Evolutionary conservation across 2,329 filamentous ascomycete genomes (phyloP).

Genomic region (Talaromyces albobiverticillius): DNA sequence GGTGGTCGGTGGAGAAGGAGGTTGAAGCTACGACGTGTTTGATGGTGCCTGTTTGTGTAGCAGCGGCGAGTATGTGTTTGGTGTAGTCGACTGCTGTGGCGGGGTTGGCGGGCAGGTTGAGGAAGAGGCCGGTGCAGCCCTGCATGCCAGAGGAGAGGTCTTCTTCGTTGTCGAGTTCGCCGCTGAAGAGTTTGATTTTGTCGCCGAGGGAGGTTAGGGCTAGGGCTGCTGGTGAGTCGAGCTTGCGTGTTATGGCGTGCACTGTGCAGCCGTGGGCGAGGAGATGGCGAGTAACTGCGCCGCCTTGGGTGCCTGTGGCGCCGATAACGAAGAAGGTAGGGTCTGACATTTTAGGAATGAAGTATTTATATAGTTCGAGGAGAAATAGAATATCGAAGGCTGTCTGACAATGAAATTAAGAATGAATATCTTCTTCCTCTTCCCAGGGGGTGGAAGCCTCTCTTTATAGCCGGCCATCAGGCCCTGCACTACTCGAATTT

Average conservation of each 20-base stretch:
- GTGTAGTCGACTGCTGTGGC: constrained; percentile 26
- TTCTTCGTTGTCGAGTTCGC: constrained; percentile 28
- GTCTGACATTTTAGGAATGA: constrained; percentile 2
- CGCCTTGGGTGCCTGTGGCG: constrained; percentile 32
- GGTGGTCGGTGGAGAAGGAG: constrained; percentile 27
- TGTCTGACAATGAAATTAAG: not conserved
- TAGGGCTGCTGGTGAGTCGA: constrained; percentile 23
- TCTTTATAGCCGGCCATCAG: not conserved
- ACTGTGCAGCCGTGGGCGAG: constrained; percentile 25
- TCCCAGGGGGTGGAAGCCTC: not conserved
- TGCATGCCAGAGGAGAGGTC: constrained; percentile 26
- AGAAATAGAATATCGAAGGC: not conserved
- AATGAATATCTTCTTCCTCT: not conserved
- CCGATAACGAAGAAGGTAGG: constrained; percentile 26
- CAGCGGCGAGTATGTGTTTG: constrained; percentile 21
- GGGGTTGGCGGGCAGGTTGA: constrained; percentile 21
- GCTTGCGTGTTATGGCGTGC: constrained; percentile 32
- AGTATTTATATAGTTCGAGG: too few relatives aligned
- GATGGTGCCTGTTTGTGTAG: constrained; percentile 27
- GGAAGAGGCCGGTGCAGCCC: constrained; percentile 29
- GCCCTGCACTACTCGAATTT: not conserved
- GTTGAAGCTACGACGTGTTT: constrained; percentile 31
- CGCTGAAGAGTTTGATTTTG: constrained; percentile 28
- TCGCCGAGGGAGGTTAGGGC: constrained; percentile 27
- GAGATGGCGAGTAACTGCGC: constrained; percentile 27